phyloP scores from a whole-genome alignment of 306 rosid genomes.

The Alnus rubra region DNA sequence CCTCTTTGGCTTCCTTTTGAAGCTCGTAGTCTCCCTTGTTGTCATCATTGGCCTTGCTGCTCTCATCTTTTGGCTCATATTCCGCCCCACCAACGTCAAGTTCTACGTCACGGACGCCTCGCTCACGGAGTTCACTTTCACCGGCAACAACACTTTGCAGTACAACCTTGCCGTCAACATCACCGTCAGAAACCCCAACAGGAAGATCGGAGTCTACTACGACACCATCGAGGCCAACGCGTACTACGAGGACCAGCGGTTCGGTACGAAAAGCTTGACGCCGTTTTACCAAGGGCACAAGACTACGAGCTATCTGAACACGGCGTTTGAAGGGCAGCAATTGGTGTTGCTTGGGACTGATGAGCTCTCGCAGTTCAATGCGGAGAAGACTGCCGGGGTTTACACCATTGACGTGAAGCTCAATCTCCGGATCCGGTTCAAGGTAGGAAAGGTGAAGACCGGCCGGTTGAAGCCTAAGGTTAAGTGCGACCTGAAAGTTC shows the following conservation, averaged over 20 bases:
- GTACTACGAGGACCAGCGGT: conserved; percentile 41
- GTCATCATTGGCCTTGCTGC: conserved; percentile 20
- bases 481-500: conserved; percentile 55
- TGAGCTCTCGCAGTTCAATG: conserved; percentile 22
- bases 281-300: conserved; percentile 74
- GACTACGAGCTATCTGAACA: conserved; percentile 39
- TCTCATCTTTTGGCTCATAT: conserved; percentile 28
- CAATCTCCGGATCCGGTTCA: conserved; percentile 56
- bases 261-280: conserved; percentile 7
- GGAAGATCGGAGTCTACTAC: conserved; percentile 62
- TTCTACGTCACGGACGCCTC: conserved; percentile 29
- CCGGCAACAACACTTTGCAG: conserved; percentile 10
- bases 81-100: conserved; percentile 23
- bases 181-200: conserved; percentile 70
- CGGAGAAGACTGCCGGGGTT: conserved; percentile 40
- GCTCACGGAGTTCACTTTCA: conserved; percentile 32
- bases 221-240: conserved; percentile 60
- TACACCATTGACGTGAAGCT: conserved; percentile 58
- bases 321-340: conserved; percentile 47
- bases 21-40: conserved; percentile 15
- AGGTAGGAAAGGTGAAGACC: conserved; percentile 45
- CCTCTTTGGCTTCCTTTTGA: conserved; percentile 10
- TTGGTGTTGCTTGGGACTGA: conserved; percentile 23
- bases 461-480: conserved; percentile 57
- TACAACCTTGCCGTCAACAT: conserved; percentile 43